Conservation (phyloP, 257 asterid species). For the Solanum appendiculatum region DNA sequence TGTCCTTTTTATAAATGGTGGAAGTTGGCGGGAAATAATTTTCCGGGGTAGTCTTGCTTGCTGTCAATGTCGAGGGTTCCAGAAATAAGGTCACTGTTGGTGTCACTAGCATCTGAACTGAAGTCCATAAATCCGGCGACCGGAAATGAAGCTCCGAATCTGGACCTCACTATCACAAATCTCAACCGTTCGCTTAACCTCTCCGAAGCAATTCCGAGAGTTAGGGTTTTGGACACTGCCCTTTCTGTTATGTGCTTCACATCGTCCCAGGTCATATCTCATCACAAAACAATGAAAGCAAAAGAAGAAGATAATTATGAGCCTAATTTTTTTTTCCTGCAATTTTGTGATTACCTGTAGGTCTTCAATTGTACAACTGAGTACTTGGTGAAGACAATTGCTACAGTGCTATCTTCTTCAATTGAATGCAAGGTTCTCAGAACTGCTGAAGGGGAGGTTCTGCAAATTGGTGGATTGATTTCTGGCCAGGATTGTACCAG, state of each 20-base stretch:
- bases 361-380: slow-evolving; percentile 46
- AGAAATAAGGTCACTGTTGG: slow-evolving; percentile 44
- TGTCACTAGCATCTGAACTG: slow-evolving; percentile 48
- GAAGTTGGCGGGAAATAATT: slow-evolving; percentile 21
- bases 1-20: not conserved
- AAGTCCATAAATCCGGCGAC: slow-evolving; percentile 17
- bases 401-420: slow-evolving; percentile 50
- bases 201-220: slow-evolving; percentile 27
- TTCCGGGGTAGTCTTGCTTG: not conserved
- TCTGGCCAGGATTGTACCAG: slow-evolving; percentile 22
- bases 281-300: not conserved
- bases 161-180: slow-evolving; percentile 25
- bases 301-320: not conserved
- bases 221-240: slow-evolving; percentile 52
- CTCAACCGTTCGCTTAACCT: slow-evolving; percentile 61
- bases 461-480: slow-evolving; percentile 51
- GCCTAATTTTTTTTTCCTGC: not conserved
- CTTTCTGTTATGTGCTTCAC: slow-evolving; percentile 72
- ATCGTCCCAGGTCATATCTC: slow-evolving; percentile 47
- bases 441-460: slow-evolving; percentile 17
- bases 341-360: slow-evolving; percentile 12
- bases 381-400: slow-evolving; percentile 33
- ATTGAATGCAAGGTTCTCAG: slow-evolving; percentile 37
- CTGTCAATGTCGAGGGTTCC: slow-evolving; percentile 22
- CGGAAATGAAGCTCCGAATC: slow-evolving; percentile 4